phyloP scores from a whole-genome alignment of 805 yeast genomes.

The Pichia paraexigua region DNA sequence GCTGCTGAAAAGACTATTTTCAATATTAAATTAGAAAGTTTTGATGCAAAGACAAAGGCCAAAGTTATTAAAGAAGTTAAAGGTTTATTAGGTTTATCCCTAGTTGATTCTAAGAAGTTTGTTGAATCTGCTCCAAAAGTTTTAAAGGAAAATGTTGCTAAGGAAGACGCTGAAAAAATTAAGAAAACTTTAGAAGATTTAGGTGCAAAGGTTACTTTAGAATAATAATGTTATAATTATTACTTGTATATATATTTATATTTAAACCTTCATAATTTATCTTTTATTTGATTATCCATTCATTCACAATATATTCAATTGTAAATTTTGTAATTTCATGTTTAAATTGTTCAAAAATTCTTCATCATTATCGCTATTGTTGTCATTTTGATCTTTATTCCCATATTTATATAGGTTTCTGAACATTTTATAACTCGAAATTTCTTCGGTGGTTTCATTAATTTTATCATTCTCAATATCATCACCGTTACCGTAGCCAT shows the following conservation, averaged over 20 bases:
- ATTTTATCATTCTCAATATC: too few species aligned
- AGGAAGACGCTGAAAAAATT: conserved; percentile 96
- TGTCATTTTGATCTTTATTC: not conserved
- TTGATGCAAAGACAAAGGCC: conserved; percentile 92
- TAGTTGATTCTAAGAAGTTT: conserved; percentile 95
- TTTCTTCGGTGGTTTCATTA: not conserved
- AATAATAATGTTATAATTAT: conserved; percentile 36
- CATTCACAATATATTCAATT: not conserved
- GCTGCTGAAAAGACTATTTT: conserved; percentile 92
- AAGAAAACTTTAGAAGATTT: conserved; percentile 86
- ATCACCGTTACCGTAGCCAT: not conserved
- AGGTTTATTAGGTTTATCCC: conserved; percentile 78
- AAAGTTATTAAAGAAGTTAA: conserved; percentile 97
- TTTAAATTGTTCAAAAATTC: not conserved
- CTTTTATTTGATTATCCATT: not conserved
- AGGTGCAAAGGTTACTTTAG: conserved; percentile 90
- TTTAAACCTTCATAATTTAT: not conserved
- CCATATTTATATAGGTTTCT: not conserved
- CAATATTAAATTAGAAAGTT: conserved; percentile 83
- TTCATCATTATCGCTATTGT: not conserved
- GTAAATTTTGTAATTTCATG: not conserved
- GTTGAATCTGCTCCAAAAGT: conserved; percentile 97
- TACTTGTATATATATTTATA: conserved; percentile 3
- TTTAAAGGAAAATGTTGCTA: conserved; percentile 89
- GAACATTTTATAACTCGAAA: not conserved